Base-by-base conservation (phyloP, 2,329 filamentous ascomycete species). In the Trichoderma oligosporum region DNA sequence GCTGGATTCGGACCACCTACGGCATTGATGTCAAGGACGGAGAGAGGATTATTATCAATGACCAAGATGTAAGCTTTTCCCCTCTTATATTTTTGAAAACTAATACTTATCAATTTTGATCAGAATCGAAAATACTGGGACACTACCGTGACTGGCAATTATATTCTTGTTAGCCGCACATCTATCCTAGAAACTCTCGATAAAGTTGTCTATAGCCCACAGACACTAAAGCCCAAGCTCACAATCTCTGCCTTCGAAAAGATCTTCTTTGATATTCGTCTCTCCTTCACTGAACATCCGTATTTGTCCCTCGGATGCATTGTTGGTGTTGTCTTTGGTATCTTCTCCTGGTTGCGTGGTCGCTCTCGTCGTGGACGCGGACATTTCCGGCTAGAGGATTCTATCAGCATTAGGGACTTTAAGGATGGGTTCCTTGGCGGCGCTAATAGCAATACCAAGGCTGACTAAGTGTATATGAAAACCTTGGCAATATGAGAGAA, bases 121-220 rank as follows among this genome's bases (percentile, higher is more conserved):
- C 67, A 96, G 90, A 91, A 90, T 75, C 91, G 89, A 65, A 86
- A 88, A 62, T 99, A 96, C 76, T 99, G 94, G 94, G 94, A 99
- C 69, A 84, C 81, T 29, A 96, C 92, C 45, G 86, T 88, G 60
- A 94, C 90, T 2, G 93, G 92, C 63, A 93, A 94, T 72, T 83
- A 87, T 61, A 97, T 99, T 68, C 86, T 92, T 64, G 87, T 92
- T 54, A 94, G 88, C 24, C 87, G 94, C 61, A 93, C 91, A 4
- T 91, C 89, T 3, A 96, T 97, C 68, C 83, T 96, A 61, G 92
- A 96, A 73, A 96, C 91, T 12, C 78, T 92, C 55, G 82, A 82
- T 65, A 88, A 89, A 68, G 81, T 91, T 60, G 82, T 88, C 8
- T 77, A 82, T 22, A 82, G 81, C 47, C 86, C 86, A 47, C 82